A percentile compares a stretch with the other conserved stretches of the same genome.
These are phyloP conservation scores for Balansia obtecta DNA, from an alignment of 2,329 filamentous ascomycete species.

Conservation along the genomic window DNA sequence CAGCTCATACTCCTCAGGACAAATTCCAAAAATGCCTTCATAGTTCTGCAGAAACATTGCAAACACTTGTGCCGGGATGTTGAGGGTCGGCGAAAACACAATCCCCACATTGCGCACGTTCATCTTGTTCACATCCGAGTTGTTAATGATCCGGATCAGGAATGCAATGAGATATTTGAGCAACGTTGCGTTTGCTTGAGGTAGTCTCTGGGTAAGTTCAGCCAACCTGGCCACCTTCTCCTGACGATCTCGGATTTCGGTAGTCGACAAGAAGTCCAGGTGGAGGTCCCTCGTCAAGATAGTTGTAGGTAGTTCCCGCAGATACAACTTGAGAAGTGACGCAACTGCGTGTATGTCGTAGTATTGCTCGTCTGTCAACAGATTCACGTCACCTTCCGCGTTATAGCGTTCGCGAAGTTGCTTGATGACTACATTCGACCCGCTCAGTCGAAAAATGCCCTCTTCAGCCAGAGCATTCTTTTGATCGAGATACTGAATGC, in stretches of 20 bases:
- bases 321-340: slow-evolving; percentile 83
- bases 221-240: slow-evolving; percentile 71
- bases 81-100: slow-evolving; percentile 92
- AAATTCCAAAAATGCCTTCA: slow-evolving; percentile 66
- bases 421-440: slow-evolving; percentile 93
- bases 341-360: slow-evolving; percentile 95
- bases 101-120: slow-evolving; percentile 95
- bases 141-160: slow-evolving; percentile 83
- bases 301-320: slow-evolving; percentile 82
- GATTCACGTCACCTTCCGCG: slow-evolving; percentile 77
- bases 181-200: slow-evolving; percentile 66
- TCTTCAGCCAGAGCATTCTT: slow-evolving; percentile 78
- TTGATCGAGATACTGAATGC: slow-evolving; percentile 79
- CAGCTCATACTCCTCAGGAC: slow-evolving; percentile 51
- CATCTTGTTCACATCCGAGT: slow-evolving; percentile 91
- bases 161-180: slow-evolving; percentile 79
- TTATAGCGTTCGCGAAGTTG: slow-evolving; percentile 88
- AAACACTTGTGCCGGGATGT: slow-evolving; percentile 91
- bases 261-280: slow-evolving; percentile 73
- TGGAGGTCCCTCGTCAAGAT: slow-evolving; percentile 87
- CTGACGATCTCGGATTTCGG: slow-evolving; percentile 60
- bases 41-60: slow-evolving; percentile 89
- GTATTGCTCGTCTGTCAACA: slow-evolving; percentile 70
- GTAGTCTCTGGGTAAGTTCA: slow-evolving; percentile 67
- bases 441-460: slow-evolving; percentile 91